Evolutionary conservation across 768 basidiomycete species (phyloP).

Genomic region (Lactarius deliciosus): DNA sequence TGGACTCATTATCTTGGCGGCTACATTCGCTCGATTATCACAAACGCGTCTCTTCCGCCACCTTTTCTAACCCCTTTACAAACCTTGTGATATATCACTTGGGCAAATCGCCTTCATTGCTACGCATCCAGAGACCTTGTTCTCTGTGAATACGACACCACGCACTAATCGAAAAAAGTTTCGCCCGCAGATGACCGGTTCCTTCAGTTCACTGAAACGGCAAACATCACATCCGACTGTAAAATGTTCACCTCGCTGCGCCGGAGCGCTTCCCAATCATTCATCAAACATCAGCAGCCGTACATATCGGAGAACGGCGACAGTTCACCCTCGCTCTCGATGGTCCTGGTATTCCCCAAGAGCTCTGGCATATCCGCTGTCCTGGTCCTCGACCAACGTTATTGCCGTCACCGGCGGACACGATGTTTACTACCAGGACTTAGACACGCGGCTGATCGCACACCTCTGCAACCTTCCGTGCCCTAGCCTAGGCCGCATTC

Average conservation of each 20-base stretch:
- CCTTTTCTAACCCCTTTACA: not conserved
- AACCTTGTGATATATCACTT: not conserved
- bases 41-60: conserved; percentile 9
- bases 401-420: conserved; percentile 62
- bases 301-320: conserved; percentile 52
- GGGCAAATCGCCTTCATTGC: conserved; percentile 65
- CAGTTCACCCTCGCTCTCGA: conserved; percentile 63
- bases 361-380: conserved; percentile 58
- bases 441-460: conserved; percentile 52
- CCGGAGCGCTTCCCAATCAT: conserved; percentile 44
- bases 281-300: conserved; percentile 51
- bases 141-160: conserved; percentile 62
- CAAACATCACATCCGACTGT: conserved; percentile 37
- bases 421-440: conserved; percentile 63
- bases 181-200: conserved; percentile 54
- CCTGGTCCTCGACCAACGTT: conserved; percentile 58
- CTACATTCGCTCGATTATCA: conserved; percentile 4
- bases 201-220: conserved; percentile 50
- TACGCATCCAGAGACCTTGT: conserved; percentile 45
- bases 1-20: not conserved
- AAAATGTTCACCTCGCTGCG: conserved; percentile 52
- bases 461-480: conserved; percentile 46
- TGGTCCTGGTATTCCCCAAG: conserved; percentile 56
- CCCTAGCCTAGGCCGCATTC: conserved; percentile 41
- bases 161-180: conserved; percentile 63